Base-by-base conservation (phyloP, 2,329 filamentous ascomycete species). In the Helminthosporium solani region DNA sequence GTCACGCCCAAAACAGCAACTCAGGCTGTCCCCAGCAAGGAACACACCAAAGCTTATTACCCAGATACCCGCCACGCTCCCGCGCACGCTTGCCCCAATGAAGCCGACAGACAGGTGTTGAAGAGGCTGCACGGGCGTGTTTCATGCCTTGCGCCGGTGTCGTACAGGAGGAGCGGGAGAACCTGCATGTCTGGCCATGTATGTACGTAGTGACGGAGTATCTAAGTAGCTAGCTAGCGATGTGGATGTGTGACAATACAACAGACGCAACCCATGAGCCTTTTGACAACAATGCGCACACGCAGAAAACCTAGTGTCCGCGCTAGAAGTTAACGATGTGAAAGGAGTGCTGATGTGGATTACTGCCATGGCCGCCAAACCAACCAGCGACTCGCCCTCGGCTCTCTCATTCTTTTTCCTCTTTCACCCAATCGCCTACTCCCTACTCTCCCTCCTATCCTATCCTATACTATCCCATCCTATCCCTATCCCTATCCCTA, bases 41-140 rank as follows among this genome's bases (percentile, higher is more conserved):
- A 14, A 18, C 2, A 34, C 3, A 8, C 12, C 16, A n/a, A 33
- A 14, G 30, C 30, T 16, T 16, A 20, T 19, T 42, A n/a, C n/a
- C n/a, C 33, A 8, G 28, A 12, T 31, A 31, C 28, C 30, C 33
- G 40, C 40, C 30, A 19, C 38, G 30, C 40, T 42, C 40, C 40
- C 40, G 40, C 40, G 28, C 19, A 31, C 31, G 39, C 30, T 33
- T 20, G 11, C 15, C 40, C 8, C 18, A 14, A 15, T 19, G 12
- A 4, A 11, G 11, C 23, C 11, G 7, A 9, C n/a, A 20, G 40
- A 33, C 30, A 31, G 16, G 14, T 15, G 15, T 8, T 23, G n/a
- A 23, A 25, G n/a, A n/a, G n/a, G 40, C 12, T 23, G 40, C 31
- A 34, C 7, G 30, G 39, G 5, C 40, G 31, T 19, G 40, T 42